These are phyloP conservation scores for Emergomyces orientalis DNA, from an alignment of 2,329 filamentous ascomycete species.

Conservation along the genomic window DNA sequence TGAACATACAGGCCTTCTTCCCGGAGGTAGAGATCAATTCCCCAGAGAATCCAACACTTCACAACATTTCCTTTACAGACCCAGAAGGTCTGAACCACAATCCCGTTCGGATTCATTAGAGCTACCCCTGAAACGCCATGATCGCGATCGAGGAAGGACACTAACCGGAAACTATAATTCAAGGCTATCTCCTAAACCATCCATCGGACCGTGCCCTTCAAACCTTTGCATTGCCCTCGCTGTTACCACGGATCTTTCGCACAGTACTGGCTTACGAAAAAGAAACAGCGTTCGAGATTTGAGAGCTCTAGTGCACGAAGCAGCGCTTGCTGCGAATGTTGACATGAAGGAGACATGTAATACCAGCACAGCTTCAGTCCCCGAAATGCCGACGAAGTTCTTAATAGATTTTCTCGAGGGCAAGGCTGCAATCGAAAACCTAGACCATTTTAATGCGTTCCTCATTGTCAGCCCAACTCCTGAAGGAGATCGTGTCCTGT, in stretches of 20 bases:
- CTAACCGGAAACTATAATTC: not conserved
- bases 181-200: not conserved
- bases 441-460: slow-evolving; percentile 24
- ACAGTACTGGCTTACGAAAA: no score
- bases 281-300: not conserved
- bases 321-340: not conserved
- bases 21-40: not conserved
- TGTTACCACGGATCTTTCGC: not conserved
- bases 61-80: not conserved
- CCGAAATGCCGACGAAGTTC: not conserved
- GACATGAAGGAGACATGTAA: not conserved
- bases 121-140: not conserved
- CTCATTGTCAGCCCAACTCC: slow-evolving; percentile 20
- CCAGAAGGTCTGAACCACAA: not conserved
- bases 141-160: not conserved
- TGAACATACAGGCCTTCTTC: not conserved
- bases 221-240: not conserved
- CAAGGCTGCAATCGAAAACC: not conserved
- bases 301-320: not conserved
- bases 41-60: not conserved
- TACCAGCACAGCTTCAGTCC: not conserved
- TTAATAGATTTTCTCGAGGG: not conserved
- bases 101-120: not conserved
- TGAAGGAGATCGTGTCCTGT: slow-evolving; percentile 18
- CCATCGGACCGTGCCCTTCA: not conserved